phyloP scores from a whole-genome alignment of 2,329 filamentous ascomycete species.

The Leptographium radiaticola region DNA sequence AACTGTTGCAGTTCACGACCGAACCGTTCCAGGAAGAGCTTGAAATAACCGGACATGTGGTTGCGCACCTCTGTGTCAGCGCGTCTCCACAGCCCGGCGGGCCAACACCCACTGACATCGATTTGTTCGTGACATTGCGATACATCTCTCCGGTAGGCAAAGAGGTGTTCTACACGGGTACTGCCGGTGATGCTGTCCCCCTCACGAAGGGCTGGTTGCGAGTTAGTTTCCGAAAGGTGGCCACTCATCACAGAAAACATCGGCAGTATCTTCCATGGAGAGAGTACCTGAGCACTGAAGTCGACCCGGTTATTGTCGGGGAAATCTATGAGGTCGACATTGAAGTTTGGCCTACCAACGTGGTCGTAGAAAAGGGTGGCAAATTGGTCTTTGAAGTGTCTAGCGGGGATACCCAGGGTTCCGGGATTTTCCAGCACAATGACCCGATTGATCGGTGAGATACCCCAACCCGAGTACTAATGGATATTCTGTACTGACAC shows the following conservation, averaged over 20 bases:
- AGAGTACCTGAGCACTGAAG: slow-evolving; percentile 44
- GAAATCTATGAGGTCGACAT: slow-evolving; percentile 48
- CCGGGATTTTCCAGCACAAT: slow-evolving; percentile 41
- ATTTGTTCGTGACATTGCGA: slow-evolving; percentile 50
- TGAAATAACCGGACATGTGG: slow-evolving; percentile 56
- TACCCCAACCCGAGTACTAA: neutral
- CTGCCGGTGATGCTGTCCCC: slow-evolving; percentile 49
- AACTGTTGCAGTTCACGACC: slow-evolving; percentile 42
- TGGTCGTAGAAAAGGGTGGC: slow-evolving; percentile 35
- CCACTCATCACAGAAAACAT: slow-evolving; percentile 36
- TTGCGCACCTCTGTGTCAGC: slow-evolving; percentile 41
- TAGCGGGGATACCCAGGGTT: slow-evolving; percentile 45
- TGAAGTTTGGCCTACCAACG: slow-evolving; percentile 53
- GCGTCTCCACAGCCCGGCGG: slow-evolving; percentile 43
- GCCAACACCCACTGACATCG: slow-evolving; percentile 35
- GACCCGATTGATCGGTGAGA: slow-evolving; percentile 29
- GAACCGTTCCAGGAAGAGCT: slow-evolving; percentile 46
- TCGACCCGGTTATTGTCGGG: slow-evolving; percentile 37
- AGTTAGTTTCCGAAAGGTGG: slow-evolving; percentile 40
- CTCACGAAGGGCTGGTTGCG: slow-evolving; percentile 53
- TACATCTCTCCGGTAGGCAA: slow-evolving; percentile 39
- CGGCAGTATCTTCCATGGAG: slow-evolving; percentile 41
- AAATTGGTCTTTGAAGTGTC: slow-evolving; percentile 42
- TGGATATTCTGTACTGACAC: neutral
- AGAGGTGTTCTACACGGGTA: slow-evolving; percentile 52